A percentile compares a stretch with the other conserved stretches of the same genome.
Conservation (phyloP, 192 early-diverging fungal species). For the Coemansia reversa region DNA sequence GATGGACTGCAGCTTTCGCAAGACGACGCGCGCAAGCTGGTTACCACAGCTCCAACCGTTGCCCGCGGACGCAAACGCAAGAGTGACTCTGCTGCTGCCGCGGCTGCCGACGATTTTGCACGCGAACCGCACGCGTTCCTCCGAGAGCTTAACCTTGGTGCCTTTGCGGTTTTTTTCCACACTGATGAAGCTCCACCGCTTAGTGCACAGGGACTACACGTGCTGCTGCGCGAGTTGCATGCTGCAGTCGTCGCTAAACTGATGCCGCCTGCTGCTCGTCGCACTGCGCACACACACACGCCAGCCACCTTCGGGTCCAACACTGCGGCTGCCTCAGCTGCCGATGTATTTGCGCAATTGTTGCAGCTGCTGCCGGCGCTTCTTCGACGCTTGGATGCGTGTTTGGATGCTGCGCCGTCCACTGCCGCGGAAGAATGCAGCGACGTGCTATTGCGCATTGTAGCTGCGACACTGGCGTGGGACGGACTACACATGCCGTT, state of each 20-base stretch:
- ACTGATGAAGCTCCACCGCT: conserved; percentile 12
- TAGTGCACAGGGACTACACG: conserved; percentile 16
- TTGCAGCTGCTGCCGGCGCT: conserved; percentile 45
- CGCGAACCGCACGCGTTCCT: conserved; percentile 20
- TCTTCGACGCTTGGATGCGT: conserved; percentile 29
- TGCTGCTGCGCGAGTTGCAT: conserved; percentile 37
- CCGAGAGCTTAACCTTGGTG: conserved; percentile 47
- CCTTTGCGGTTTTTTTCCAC: conserved; percentile 25
- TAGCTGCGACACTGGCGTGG: conserved; percentile 32
- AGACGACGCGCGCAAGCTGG: conserved; percentile 39
- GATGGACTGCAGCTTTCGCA: conserved; percentile 42
- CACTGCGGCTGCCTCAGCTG: conserved; percentile 26
- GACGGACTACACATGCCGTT: conserved; percentile 37
- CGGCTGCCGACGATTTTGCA: conserved; percentile 16
- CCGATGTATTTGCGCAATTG: conserved; percentile 20
- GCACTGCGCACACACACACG: not conserved
- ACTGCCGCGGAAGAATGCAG: conserved; percentile 16
- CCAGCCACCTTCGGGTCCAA: conserved; percentile 48
- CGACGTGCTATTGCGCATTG: conserved; percentile 33
- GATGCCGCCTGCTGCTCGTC: not conserved
- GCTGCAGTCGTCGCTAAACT: conserved; percentile 30
- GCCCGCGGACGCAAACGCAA: conserved; percentile 36
- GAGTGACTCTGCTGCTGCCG: not conserved
- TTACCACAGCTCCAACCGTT: conserved; percentile 4
- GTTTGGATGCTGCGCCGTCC: conserved; percentile 8